Percentiles rank a stretch among this genome's conserved stretches.
These are phyloP conservation scores for Zymoseptoria crescenta DNA, from an alignment of 2,329 filamentous ascomycete species.

Conservation along the genomic window DNA sequence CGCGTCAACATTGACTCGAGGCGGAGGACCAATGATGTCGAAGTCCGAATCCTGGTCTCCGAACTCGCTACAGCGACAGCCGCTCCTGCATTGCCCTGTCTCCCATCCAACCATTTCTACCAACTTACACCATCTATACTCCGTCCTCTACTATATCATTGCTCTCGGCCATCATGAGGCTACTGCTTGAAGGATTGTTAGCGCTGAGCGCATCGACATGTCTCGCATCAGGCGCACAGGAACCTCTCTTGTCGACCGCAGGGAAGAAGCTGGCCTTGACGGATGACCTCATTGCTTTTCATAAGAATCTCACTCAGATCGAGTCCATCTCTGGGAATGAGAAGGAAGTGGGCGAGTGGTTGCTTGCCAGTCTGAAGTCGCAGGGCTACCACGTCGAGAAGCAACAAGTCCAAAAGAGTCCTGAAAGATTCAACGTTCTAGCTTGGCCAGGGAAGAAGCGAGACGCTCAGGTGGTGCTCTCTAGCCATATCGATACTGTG, in stretches of 20 bases:
- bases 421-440: constrained; percentile 64
- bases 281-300: constrained; percentile 58
- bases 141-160: background rate
- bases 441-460: constrained; percentile 51
- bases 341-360: constrained; percentile 57
- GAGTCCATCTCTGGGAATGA: constrained; percentile 67
- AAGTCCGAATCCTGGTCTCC: too few relatives aligned
- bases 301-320: constrained; percentile 66
- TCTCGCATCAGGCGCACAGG: constrained; percentile 5
- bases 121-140: background rate
- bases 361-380: constrained; percentile 56
- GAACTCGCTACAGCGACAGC: too few relatives aligned
- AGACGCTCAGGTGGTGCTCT: constrained; percentile 56
- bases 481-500: constrained; percentile 74
- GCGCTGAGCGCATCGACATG: constrained; percentile 1
- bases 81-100: background rate
- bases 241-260: constrained; percentile 3
- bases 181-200: background rate
- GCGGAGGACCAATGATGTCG: background rate
- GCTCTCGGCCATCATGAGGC: background rate
- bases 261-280: constrained; percentile 18
- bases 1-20: background rate
- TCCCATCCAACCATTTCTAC: background rate
- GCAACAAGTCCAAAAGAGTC: constrained; percentile 41
- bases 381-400: constrained; percentile 56